Evolutionary conservation across 2,329 filamentous ascomycete species (phyloP).

Genomic region (Aspergillus sp.): DNA sequence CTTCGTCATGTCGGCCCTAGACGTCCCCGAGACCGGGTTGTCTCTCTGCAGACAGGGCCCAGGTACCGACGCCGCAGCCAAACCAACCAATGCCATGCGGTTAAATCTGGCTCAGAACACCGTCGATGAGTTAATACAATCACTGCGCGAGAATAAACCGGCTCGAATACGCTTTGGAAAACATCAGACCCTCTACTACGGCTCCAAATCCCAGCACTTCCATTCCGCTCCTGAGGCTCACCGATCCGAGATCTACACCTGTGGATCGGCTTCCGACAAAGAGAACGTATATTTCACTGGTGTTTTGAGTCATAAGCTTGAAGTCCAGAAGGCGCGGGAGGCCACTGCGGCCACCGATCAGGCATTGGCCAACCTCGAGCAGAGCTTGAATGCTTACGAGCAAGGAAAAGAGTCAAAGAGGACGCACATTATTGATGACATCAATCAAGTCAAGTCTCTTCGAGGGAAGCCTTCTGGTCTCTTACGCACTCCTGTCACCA

Average conservation of each 20-base stretch:
- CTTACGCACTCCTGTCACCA: conserved; percentile 28
- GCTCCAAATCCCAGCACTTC: conserved; percentile 50
- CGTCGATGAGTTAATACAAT: conserved; percentile 41
- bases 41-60: conserved; percentile 31
- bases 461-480: conserved; percentile 23
- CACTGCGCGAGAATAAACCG: conserved; percentile 36
- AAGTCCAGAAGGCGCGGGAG: conserved; percentile 49
- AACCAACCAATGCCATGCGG: conserved; percentile 40
- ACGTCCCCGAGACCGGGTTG: conserved; percentile 34
- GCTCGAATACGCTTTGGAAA: conserved; percentile 43
- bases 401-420: conserved; percentile 57
- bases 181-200: conserved; percentile 51
- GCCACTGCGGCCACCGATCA: conserved; percentile 52
- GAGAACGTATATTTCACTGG: conserved; percentile 50
- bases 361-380: conserved; percentile 53
- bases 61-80: conserved; percentile 21
- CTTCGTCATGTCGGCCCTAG: conserved; percentile 28
- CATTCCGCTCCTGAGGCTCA: conserved; percentile 48
- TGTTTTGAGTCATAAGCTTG: conserved; percentile 51
- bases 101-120: conserved; percentile 39
- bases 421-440: conserved; percentile 34
- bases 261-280: conserved; percentile 32
- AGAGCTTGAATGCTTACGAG: conserved; percentile 52
- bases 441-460: conserved; percentile 32
- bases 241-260: conserved; percentile 52